phyloP scores from a whole-genome alignment of 1,139 yeast species.

The Nadsonia commutata region DNA sequence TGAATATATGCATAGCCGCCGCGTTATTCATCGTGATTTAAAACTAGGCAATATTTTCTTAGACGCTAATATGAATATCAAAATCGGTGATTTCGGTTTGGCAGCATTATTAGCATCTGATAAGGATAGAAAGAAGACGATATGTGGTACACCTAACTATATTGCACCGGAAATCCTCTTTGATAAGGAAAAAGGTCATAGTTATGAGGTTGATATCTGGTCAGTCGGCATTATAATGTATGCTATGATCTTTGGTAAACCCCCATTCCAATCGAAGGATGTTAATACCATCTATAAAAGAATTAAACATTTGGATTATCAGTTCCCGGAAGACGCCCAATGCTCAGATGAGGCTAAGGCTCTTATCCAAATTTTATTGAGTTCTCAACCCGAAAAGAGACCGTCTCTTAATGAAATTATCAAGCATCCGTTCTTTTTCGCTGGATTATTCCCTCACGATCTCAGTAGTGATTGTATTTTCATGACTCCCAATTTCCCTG shows the following conservation, averaged over 20 bases:
- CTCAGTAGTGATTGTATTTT: not conserved
- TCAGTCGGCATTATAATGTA: slow-evolving; percentile 93
- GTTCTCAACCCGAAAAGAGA: slow-evolving; percentile 66
- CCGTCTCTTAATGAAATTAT: slow-evolving; percentile 71
- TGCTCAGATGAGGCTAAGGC: slow-evolving; percentile 42
- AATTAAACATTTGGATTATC: slow-evolving; percentile 69
- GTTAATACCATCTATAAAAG: slow-evolving; percentile 85
- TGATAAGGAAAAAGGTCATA: slow-evolving; percentile 78
- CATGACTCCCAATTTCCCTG: slow-evolving; percentile 19
- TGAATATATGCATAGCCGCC: slow-evolving; percentile 76
- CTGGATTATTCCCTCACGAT: slow-evolving; percentile 61
- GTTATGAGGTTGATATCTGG: slow-evolving; percentile 93
- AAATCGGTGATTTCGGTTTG: slow-evolving; percentile 92
- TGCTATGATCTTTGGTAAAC: slow-evolving; percentile 81
- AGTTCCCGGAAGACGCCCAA: slow-evolving; percentile 65
- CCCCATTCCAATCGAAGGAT: slow-evolving; percentile 94
- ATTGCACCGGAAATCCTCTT: slow-evolving; percentile 94
- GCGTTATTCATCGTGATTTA: slow-evolving; percentile 92
- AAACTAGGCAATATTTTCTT: slow-evolving; percentile 90
- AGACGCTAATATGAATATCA: slow-evolving; percentile 82
- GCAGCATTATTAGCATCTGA: slow-evolving; percentile 71
- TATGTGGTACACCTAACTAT: slow-evolving; percentile 96
- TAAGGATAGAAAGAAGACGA: slow-evolving; percentile 71
- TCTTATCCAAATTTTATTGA: slow-evolving; percentile 57
- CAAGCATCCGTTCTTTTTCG: slow-evolving; percentile 64